A percentile compares a stretch with the other conserved stretches of the same genome.
Conservation (phyloP, 768 basidiomycete species). For the Lactifluus rugatus region DNA sequence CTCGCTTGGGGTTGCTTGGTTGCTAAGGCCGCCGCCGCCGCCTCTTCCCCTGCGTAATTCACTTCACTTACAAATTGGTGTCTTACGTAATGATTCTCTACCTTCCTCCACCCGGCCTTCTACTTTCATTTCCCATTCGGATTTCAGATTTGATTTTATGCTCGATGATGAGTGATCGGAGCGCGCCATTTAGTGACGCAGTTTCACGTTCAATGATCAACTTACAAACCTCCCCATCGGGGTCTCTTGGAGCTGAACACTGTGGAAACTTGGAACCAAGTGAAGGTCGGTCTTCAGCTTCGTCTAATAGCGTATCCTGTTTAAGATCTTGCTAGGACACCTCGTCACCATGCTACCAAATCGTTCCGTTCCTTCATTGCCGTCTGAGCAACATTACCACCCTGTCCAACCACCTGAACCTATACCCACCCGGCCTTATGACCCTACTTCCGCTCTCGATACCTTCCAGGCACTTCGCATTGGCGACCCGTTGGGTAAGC, state of each 20-base stretch:
- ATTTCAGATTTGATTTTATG: not conserved
- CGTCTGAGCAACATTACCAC: constrained; percentile 7
- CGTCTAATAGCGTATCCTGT: not conserved
- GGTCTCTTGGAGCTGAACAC: not conserved
- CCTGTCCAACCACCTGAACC: not conserved
- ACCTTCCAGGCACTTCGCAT: constrained; percentile 47
- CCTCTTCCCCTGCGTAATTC: too few relatives aligned
- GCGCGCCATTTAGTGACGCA: not conserved
- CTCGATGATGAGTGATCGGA: not conserved
- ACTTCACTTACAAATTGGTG: not conserved
- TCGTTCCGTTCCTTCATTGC: constrained; percentile 11
- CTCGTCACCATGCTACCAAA: constrained; percentile 1
- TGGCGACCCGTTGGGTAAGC: constrained; percentile 28
- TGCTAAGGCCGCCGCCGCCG: not conserved
- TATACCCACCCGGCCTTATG: constrained; percentile 24
- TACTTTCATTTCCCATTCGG: not conserved
- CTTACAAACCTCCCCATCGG: not conserved
- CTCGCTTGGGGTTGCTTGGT: not conserved
- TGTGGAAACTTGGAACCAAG: not conserved
- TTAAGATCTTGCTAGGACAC: constrained; percentile 5
- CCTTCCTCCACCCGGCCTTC: too few relatives aligned
- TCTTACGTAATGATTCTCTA: not conserved
- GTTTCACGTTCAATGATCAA: constrained; percentile 5
- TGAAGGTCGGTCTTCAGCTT: not conserved
- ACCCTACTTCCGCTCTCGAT: constrained; percentile 39